phyloP scores from a whole-genome alignment of 495 filamentous ascomycete species.

The Daldinia vernicosa region DNA sequence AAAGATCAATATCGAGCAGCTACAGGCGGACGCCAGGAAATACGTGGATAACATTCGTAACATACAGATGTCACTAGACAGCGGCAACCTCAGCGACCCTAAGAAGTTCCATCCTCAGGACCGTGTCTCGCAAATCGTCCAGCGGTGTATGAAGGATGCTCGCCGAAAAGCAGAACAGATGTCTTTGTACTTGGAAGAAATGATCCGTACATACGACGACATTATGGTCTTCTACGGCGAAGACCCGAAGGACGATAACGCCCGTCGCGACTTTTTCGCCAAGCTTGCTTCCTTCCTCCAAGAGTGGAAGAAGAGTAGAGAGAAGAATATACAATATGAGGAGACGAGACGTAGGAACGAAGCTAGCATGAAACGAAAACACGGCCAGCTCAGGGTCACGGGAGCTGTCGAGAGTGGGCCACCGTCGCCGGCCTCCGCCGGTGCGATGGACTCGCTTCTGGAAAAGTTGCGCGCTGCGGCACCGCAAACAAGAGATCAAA shows the following conservation, averaged over 20 bases:
- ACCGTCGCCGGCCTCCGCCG: constrained; percentile 77
- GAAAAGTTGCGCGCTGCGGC: constrained; percentile 95
- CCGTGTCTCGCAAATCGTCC: constrained; percentile 88
- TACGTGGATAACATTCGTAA: constrained; percentile 97
- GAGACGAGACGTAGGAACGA: constrained; percentile 86
- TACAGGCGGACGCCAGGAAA: constrained; percentile 86
- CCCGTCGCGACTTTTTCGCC: constrained; percentile 94
- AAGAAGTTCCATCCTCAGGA: constrained; percentile 99
- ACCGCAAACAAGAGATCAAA: constrained; percentile 84
- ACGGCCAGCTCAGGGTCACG: constrained; percentile 70
- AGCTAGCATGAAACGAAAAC: constrained; percentile 88
- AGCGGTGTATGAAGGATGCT: constrained; percentile 95
- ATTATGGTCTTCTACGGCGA: constrained; percentile 98
- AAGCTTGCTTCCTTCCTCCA: constrained; percentile 91
- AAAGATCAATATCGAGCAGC: constrained; percentile 94
- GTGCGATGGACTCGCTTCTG: constrained; percentile 96
- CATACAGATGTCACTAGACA: constrained; percentile 89
- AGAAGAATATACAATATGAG: constrained; percentile 89
- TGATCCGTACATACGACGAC: constrained; percentile 89
- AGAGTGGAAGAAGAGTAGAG: constrained; percentile 95
- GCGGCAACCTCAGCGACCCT: constrained; percentile 92
- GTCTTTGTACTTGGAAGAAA: constrained; percentile 91
- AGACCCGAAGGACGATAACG: constrained; percentile 89
- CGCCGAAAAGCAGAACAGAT: constrained; percentile 95
- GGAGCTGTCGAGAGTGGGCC: constrained; percentile 59